Percentiles rank a stretch among this genome's conserved stretches.
Evolutionary conservation across 2,329 filamentous ascomycete genomes (phyloP).

Genomic region (Penicillium sp.): DNA sequence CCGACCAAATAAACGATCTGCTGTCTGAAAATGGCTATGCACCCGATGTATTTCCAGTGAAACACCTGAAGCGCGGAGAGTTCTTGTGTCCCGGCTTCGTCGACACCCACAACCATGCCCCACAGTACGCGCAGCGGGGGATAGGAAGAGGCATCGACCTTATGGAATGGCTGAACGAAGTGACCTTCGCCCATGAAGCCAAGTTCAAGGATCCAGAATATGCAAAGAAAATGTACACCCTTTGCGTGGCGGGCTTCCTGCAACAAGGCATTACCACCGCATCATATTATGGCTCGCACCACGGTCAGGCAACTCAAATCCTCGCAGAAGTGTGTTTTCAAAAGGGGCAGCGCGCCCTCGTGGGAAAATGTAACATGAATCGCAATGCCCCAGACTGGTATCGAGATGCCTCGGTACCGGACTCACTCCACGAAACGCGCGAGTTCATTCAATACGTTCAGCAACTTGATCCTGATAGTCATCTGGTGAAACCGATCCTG

Average conservation of each 20-base stretch:
- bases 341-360: constrained; percentile 36
- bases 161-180: constrained; percentile 63
- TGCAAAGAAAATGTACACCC: constrained; percentile 53
- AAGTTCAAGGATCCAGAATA: constrained; percentile 58
- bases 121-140: constrained; percentile 54
- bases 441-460: constrained; percentile 54
- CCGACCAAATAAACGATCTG: constrained; percentile 24
- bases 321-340: constrained; percentile 35
- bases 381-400: constrained; percentile 53
- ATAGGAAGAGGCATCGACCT: constrained; percentile 44
- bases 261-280: constrained; percentile 50
- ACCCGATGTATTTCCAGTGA: constrained; percentile 28
- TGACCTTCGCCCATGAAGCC: constrained; percentile 67
- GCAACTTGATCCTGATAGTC: constrained; percentile 45
- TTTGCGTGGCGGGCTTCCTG: constrained; percentile 59
- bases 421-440: constrained; percentile 53
- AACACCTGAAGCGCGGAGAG: constrained; percentile 28
- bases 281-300: constrained; percentile 38
- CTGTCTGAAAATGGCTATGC: constrained; percentile 28
- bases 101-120: constrained; percentile 70
- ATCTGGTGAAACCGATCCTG: constrained; percentile 53
- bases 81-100: constrained; percentile 46
- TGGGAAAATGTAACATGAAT: constrained; percentile 43
- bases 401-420: constrained; percentile 48
- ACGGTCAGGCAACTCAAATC: constrained; percentile 32